These are phyloP conservation scores for Somion occarium DNA, from an alignment of 1,284 basidiomycete genomes.

Conservation along the genomic window DNA sequence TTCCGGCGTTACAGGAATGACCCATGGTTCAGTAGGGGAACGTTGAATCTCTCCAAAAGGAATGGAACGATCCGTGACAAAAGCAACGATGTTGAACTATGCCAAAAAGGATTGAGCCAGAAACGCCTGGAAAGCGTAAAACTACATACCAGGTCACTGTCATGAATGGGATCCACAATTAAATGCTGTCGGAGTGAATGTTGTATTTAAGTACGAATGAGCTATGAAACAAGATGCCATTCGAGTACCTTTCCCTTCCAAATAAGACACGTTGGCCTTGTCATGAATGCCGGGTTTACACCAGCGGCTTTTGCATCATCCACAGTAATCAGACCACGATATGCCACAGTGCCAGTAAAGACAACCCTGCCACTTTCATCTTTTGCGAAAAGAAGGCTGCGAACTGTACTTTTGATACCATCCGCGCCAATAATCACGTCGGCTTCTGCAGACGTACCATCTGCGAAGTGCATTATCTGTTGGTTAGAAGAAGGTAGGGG, in stretches of 20 bases:
- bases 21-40: constrained; percentile 39
- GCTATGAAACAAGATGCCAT: too few species aligned
- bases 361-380: constrained; percentile 20
- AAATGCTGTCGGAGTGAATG: constrained; percentile 38
- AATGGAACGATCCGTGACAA: constrained; percentile 20
- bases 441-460: constrained; percentile 15
- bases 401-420: constrained; percentile 38
- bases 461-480: constrained; percentile 11
- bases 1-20: constrained; percentile 34
- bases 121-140: background rate
- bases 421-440: constrained; percentile 20
- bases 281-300: constrained; percentile 34
- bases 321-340: constrained; percentile 39
- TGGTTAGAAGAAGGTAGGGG: constrained; percentile 1
- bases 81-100: constrained; percentile 51
- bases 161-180: constrained; percentile 51
- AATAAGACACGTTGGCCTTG: constrained; percentile 35
- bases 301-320: constrained; percentile 35
- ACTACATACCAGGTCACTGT: constrained; percentile 30
- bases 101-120: background rate
- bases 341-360: constrained; percentile 43
- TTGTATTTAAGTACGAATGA: background rate
- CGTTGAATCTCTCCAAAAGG: constrained; percentile 33
- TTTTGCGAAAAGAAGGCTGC: constrained; percentile 13
- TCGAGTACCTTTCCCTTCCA: constrained; percentile 42